Conservation (phyloP, 2,329 filamentous ascomycete genomes). For the Ilyonectria destructans region DNA sequence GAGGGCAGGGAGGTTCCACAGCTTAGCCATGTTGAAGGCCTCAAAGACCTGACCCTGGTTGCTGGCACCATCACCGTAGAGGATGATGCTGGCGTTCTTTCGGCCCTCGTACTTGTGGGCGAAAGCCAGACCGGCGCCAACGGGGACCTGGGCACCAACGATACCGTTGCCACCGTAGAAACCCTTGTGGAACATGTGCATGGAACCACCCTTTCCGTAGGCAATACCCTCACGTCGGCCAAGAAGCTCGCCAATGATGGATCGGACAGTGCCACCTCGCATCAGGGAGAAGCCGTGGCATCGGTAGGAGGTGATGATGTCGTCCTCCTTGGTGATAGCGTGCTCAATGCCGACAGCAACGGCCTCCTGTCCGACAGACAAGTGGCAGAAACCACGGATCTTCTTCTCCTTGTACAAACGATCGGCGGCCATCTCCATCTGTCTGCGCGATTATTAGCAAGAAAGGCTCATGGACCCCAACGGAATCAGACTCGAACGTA, state of each 20-base stretch:
- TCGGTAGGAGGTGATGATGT: slow-evolving; percentile 97
- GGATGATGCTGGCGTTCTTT: slow-evolving; percentile 88
- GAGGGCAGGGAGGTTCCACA: slow-evolving; percentile 96
- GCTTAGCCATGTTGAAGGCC: slow-evolving; percentile 99
- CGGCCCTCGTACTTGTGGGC: slow-evolving; percentile 94
- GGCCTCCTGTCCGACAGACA: slow-evolving; percentile 98
- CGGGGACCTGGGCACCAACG: slow-evolving; percentile 97
- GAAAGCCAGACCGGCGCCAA: slow-evolving; percentile 96
- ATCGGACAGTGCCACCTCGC: slow-evolving; percentile 91
- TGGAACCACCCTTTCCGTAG: slow-evolving; percentile 98
- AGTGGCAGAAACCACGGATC: slow-evolving; percentile 99
- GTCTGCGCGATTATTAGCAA: slow-evolving; percentile 71
- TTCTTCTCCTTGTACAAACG: slow-evolving; percentile 99
- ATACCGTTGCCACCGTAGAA: slow-evolving; percentile 99
- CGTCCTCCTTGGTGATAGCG: slow-evolving; percentile 91
- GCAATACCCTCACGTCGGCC: slow-evolving; percentile 97
- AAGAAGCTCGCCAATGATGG: slow-evolving; percentile 95
- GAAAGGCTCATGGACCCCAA: background rate
- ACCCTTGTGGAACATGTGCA: slow-evolving; percentile 99
- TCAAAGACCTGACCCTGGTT: slow-evolving; percentile 99
- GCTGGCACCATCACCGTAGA: slow-evolving; percentile 98
- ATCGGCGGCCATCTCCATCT: slow-evolving; percentile 99
- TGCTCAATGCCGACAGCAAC: slow-evolving; percentile 98
- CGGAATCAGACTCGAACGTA: slow-evolving; percentile 65
- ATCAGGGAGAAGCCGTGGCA: slow-evolving; percentile 99